Evolutionary conservation across 1,284 basidiomycete species (phyloP).

Genomic region (Ceratobasidium sp.): DNA sequence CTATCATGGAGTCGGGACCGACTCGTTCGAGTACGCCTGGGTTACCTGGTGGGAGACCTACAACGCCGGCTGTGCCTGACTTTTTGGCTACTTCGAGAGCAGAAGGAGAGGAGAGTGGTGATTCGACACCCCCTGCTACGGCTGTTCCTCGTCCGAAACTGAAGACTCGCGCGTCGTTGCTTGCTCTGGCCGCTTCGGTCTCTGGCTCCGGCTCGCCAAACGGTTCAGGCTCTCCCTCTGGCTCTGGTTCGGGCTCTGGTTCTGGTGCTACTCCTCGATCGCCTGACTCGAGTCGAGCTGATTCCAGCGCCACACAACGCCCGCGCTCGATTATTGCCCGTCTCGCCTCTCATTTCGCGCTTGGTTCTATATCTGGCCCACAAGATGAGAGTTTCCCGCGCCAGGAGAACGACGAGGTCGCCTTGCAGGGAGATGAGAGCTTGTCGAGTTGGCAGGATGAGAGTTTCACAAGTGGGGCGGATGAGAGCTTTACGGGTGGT

Average conservation of each 20-base stretch:
- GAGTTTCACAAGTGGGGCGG: background rate
- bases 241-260: too few relatives aligned
- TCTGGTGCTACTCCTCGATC: too few relatives aligned
- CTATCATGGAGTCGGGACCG: background rate
- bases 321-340: conserved; percentile 22
- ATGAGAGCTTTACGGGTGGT: conserved; percentile 18
- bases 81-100: conserved; percentile 25
- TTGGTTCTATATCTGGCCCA: too few relatives aligned
- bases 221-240: background rate
- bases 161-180: conserved; percentile 19
- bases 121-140: conserved; percentile 7
- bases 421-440: too few relatives aligned
- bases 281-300: too few relatives aligned
- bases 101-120: background rate
- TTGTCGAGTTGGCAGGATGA: too few relatives aligned
- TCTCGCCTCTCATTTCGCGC: conserved; percentile 3
- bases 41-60: conserved; percentile 1
- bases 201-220: background rate
- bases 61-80: conserved; percentile 33
- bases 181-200: conserved; percentile 1
- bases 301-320: background rate
- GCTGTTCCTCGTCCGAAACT: conserved; percentile 9
- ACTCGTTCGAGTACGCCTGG: conserved; percentile 6
- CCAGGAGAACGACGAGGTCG: too few relatives aligned
- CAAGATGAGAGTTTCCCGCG: too few relatives aligned